phyloP scores from a whole-genome alignment of 495 filamentous ascomycete species.

The Parachaetomium inaequale region DNA sequence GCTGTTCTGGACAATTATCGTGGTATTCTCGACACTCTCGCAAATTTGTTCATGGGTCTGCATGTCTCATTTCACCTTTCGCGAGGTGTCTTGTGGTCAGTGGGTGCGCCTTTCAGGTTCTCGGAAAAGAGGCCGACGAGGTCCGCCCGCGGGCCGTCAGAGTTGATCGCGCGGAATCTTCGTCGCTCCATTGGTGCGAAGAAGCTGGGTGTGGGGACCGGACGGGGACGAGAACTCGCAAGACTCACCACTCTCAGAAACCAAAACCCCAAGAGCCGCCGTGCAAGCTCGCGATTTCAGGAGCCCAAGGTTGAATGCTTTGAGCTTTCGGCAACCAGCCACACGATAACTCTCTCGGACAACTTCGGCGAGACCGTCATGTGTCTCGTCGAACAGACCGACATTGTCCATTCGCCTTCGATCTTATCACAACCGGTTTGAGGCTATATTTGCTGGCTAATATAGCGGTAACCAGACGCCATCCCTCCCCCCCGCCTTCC shows the following conservation, averaged over 20 bases:
- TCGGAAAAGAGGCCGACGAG: background rate
- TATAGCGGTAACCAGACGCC: slow-evolving; percentile 37
- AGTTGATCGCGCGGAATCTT: background rate
- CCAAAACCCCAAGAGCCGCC: background rate
- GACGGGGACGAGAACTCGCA: background rate
- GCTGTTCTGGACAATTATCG: background rate
- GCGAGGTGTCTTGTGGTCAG: background rate
- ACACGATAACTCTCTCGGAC: background rate
- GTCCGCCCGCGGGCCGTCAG: background rate
- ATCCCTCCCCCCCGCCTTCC: slow-evolving; percentile 11
- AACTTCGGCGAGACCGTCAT: slow-evolving; percentile 1
- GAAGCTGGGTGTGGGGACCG: background rate
- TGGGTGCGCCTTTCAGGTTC: background rate
- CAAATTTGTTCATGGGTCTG: background rate
- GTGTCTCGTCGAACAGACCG: slow-evolving; percentile 27
- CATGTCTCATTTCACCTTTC: background rate
- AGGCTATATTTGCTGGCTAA: slow-evolving; percentile 45
- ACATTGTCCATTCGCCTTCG: slow-evolving; percentile 36
- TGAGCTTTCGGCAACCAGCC: too few species aligned
- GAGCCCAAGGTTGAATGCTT: too few species aligned
- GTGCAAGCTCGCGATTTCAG: background rate
- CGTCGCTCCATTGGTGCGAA: background rate
- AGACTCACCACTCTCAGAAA: background rate
- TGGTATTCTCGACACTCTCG: background rate
- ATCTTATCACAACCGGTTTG: slow-evolving; percentile 35